Evolutionary conservation across 257 asterid species (phyloP).

Genomic region (Gardenia jasminoides): DNA sequence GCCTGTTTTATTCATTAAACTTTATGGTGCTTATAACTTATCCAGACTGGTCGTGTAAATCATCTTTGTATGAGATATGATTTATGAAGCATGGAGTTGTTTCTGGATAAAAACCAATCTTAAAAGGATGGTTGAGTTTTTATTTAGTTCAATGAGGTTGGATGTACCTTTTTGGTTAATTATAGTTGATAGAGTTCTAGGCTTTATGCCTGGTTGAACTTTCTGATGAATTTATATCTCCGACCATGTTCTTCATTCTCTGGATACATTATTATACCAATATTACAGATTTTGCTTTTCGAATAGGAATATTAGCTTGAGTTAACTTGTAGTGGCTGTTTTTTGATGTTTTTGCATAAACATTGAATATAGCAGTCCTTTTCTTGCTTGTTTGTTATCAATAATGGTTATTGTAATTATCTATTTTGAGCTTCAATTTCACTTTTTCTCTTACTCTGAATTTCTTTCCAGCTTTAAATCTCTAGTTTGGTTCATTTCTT

Average conservation of each 20-base stretch:
- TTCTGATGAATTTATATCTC: not conserved
- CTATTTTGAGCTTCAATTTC: not conserved
- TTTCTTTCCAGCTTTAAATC: not conserved
- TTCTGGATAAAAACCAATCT: not conserved
- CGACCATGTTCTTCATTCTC: not conserved
- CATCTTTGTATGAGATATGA: not conserved
- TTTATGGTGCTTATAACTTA: not conserved
- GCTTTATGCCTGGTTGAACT: not conserved
- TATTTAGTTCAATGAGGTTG: not conserved
- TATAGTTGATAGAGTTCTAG: not conserved
- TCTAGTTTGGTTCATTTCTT: not conserved
- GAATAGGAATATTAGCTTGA: not conserved
- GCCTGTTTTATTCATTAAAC: not conserved
- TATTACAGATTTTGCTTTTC: constrained; percentile 6
- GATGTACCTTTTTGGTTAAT: not conserved
- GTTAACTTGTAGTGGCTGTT: not conserved
- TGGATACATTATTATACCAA: not conserved
- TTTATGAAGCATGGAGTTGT: not conserved
- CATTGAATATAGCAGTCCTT: not conserved
- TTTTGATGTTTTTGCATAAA: not conserved
- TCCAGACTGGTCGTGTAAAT: not conserved
- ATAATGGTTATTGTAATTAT: not conserved
- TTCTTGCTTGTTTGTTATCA: not conserved
- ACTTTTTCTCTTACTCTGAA: not conserved
- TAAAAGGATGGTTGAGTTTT: not conserved